Evolutionary conservation across 78 protist species (phyloP).

Genomic region (Dictyostelium discoideum): DNA sequence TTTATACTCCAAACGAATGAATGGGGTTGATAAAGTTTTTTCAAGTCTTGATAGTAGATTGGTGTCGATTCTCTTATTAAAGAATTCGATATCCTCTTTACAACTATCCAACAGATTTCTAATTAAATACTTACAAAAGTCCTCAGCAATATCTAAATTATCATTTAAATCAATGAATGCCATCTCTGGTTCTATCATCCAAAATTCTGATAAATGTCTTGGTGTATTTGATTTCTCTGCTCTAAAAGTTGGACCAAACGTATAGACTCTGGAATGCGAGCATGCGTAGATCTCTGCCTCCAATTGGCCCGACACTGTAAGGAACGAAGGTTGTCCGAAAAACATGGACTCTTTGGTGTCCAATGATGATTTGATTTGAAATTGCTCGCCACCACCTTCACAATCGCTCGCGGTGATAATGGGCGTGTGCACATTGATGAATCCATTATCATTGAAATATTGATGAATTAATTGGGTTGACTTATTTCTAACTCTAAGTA

Average conservation of each 20-base stretch:
- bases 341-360: not conserved
- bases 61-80: conserved; percentile 41
- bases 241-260: conserved; percentile 95
- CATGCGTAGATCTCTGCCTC: conserved; percentile 86
- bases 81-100: conserved; percentile 58
- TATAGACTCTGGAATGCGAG: conserved; percentile 84
- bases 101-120: conserved; percentile 21
- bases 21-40: not conserved
- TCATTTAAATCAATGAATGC: conserved; percentile 86
- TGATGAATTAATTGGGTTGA: conserved; percentile 79
- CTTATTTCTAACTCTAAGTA: conserved; percentile 84
- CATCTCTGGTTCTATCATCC: conserved; percentile 96
- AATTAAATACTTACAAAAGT: conserved; percentile 47
- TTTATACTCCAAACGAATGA: conserved; percentile 79
- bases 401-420: conserved; percentile 91
- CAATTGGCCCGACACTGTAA: conserved; percentile 93
- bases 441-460: conserved; percentile 79
- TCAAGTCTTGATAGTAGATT: conserved; percentile 43
- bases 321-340: conserved; percentile 84
- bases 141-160: conserved; percentile 85
- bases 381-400: conserved; percentile 96
- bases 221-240: conserved; percentile 88
- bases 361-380: conserved; percentile 29
- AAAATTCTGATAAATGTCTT: conserved; percentile 95
- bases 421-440: conserved; percentile 91